Base-by-base conservation (phyloP, 2,329 filamentous ascomycete genomes). In the Hypoxylon sp. region DNA sequence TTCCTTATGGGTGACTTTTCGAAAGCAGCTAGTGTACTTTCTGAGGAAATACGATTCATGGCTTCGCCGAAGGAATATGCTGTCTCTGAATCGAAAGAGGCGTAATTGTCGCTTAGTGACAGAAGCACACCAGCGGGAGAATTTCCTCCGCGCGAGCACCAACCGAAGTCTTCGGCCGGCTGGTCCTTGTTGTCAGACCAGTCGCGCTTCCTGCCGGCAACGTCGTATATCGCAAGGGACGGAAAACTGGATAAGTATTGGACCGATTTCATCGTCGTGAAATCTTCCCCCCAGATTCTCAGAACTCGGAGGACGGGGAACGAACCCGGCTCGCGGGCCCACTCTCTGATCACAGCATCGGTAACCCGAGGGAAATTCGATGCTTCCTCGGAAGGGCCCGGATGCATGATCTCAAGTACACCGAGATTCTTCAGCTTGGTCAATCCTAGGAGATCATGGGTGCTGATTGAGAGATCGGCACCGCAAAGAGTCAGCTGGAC, bases 261-360 rank as follows among this genome's bases (percentile, higher is more conserved):
- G 3, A 88, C 74, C 0, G 83, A 85, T 5, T 77, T 70, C 5
- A 76, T 71, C 0, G 84, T 83, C 0, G 80, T 79, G 2, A 80
- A 77, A 22, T 80, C 72, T 33, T 81, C 76, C 0, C 83, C 81
- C 81, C 82, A 82, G 13, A 87, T 80, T 30, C 81, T 79, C 46
- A 88, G 73, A 14, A 87, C 75, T 3, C 85, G 79, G 46, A 88
- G 78, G 3, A 81, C 49, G 0, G 85, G 84, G 37, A 88, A 88
- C 0, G 84, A 79, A 7, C 79, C 72, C 0, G 77, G 69, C 37
- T 77, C 76, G 50, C 81, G 78, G 0, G 81, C 79, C 84, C 85
- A 87, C 22, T 81, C 81, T 35, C 81, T 79, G 20, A 87, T 61
- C 2, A 87, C 77, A 6, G 82, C 78, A 68, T 88, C 85, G 42